Evolutionary conservation across 1,284 basidiomycete species (phyloP), one percentile per base, ranked within the genome.

Genomic region (Trichosporon inkin): DNA sequence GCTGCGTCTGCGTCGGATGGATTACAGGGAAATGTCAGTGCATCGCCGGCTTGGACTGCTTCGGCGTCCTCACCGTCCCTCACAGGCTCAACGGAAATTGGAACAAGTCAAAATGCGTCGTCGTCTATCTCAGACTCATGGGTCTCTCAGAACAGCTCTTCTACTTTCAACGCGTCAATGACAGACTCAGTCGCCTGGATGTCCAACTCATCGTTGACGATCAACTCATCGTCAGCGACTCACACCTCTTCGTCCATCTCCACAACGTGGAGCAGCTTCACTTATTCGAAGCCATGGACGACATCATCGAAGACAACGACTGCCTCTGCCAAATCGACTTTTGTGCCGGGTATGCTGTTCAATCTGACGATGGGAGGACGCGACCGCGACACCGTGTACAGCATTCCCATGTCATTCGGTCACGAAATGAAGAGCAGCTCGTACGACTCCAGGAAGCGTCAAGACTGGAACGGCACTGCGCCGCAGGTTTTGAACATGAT

Each of bases 401-500:
- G 63, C 14, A 67, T 75, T 1, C 65, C 66, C 13, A 65, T 75
- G 58, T 61, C 58, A 2, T 67, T 77, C 44, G 75, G 75, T 1
- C 75, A 77, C 58, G 62, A 62, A 38, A 7, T 20, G 34, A 36
- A 32, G 19, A 47, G 71, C 55, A 61, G 49, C 47, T 17, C n/a
- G 6, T 36, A 37, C 39, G 32, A 14, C 20, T 36, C 14, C 32
- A 40, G 32, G 49, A 54, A 53, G 38, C 51, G 22, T 53, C 51
- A 62, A 10, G 57, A 61, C 49, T 67, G 62, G 64, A 58, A 70
- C 52, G 71, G 69, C 13, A 20, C 51, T 20, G 57, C 62, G 37
- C 59, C 63, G 36, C 76, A 77, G 53, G 66, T 62, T 0, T 56
- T 77, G 40, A 73, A 71, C 53, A 55, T 79, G 52, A 73, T 74